Conservation (phyloP, 1,284 basidiomycete genomes). For the Pseudozyma sp. region DNA sequence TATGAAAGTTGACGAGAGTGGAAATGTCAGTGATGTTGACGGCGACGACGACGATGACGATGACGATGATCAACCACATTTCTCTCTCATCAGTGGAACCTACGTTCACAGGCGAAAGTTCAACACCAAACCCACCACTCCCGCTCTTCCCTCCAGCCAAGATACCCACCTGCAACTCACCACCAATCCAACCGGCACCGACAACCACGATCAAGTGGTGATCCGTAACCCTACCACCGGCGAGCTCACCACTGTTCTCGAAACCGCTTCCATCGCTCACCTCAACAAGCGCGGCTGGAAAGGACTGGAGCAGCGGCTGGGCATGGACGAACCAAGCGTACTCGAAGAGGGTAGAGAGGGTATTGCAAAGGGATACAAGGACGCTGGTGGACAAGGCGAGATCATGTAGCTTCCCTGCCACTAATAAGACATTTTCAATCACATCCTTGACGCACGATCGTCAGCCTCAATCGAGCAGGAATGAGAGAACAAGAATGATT, state of each 20-base stretch:
- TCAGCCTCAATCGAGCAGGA: neutral
- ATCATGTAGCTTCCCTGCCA: slow-evolving; percentile 28
- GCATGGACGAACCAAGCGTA: slow-evolving; percentile 81
- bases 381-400: slow-evolving; percentile 53
- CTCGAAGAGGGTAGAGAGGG: slow-evolving; percentile 90
- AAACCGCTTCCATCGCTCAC: slow-evolving; percentile 72
- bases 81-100: slow-evolving; percentile 86
- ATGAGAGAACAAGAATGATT: slow-evolving; percentile 1
- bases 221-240: slow-evolving; percentile 76
- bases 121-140: slow-evolving; percentile 55
- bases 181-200: neutral
- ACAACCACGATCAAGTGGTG: slow-evolving; percentile 69
- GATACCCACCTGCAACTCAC: slow-evolving; percentile 3
- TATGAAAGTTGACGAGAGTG: slow-evolving; percentile 14
- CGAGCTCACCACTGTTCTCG: slow-evolving; percentile 71
- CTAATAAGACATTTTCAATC: neutral
- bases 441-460: neutral
- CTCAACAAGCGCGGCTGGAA: slow-evolving; percentile 79
- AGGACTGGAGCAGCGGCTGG: slow-evolving; percentile 84
- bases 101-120: slow-evolving; percentile 83
- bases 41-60: slow-evolving; percentile 38
- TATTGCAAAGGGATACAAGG: slow-evolving; percentile 85
- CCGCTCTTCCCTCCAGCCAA: slow-evolving; percentile 1
- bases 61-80: slow-evolving; percentile 74
- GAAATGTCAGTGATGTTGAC: slow-evolving; percentile 12